phyloP scores from a whole-genome alignment of 2,329 filamentous ascomycete genomes.

The Aspergillus vadensis region DNA sequence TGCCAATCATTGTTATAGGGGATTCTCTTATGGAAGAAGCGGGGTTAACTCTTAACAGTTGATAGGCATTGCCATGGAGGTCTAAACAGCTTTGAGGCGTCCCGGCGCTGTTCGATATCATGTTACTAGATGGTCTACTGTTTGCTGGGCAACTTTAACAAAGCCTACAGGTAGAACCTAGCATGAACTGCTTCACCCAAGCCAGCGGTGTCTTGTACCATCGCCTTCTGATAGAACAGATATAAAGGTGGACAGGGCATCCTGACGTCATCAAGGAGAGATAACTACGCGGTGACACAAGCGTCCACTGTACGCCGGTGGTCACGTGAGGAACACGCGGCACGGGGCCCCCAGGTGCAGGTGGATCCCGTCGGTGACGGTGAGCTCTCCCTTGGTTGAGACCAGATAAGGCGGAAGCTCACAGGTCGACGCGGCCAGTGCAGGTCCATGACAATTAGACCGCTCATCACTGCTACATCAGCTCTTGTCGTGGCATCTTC shows the following conservation, averaged over 20 bases:
- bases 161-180: neutral
- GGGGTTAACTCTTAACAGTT: neutral
- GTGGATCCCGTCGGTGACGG: constrained; percentile 14
- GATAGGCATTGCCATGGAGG: neutral
- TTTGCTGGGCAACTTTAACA: neutral
- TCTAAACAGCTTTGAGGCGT: neutral
- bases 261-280: constrained; percentile 14
- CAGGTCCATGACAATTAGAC: neutral
- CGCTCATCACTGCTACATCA: neutral
- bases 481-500: neutral
- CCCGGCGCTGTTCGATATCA: neutral
- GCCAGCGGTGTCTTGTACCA: too few relatives aligned
- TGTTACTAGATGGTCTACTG: neutral
- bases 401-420: constrained; percentile 9
- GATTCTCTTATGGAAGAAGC: neutral
- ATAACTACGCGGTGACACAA: neutral
- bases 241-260: neutral
- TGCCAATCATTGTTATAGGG: neutral
- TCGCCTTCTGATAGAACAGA: too few relatives aligned
- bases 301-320: neutral
- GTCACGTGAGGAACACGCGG: constrained; percentile 21
- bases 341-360: constrained; percentile 14
- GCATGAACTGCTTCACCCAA: neutral
- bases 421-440: neutral
- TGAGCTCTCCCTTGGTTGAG: constrained; percentile 13